Evolutionary conservation across 139 green algal species (phyloP).

Genomic region (Chlorokybus atmophyticus): DNA sequence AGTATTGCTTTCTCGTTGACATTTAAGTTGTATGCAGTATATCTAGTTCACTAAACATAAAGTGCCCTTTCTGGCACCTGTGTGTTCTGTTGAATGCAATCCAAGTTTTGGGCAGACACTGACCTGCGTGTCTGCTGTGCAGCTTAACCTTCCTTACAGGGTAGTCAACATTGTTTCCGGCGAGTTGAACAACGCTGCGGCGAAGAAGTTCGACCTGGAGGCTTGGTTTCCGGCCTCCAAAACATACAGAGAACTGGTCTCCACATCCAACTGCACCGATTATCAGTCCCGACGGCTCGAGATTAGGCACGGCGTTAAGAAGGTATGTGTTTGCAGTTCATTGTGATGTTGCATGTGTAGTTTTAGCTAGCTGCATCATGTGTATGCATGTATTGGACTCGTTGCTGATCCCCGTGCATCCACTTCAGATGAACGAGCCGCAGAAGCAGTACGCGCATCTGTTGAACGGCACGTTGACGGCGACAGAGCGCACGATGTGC

Average conservation of each 20-base stretch:
- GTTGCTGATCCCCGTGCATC: no score
- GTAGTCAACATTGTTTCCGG: constrained; percentile 96
- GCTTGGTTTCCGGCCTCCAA: constrained; percentile 91
- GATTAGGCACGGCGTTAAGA: constrained; percentile 47
- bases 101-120: no score
- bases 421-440: constrained; percentile 31
- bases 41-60: not conserved
- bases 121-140: constrained; percentile 40
- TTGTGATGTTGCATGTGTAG: no score
- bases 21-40: no score
- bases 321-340: no score
- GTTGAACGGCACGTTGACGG: constrained; percentile 90
- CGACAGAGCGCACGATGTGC: constrained; percentile 93
- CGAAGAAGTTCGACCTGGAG: constrained; percentile 99
- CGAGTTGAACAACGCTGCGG: constrained; percentile 92
- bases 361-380: no score
- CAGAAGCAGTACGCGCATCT: constrained; percentile 89
- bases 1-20: not conserved
- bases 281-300: constrained; percentile 83
- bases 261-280: constrained; percentile 94
- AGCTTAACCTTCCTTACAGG: constrained; percentile 66
- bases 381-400: no score
- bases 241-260: constrained; percentile 90
- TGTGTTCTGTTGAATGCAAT: no score
- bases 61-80: constrained; percentile 3